Evolutionary conservation across 139 green algal species (phyloP).

Genomic region (Auxenochlorella pyrenoidosa): DNA sequence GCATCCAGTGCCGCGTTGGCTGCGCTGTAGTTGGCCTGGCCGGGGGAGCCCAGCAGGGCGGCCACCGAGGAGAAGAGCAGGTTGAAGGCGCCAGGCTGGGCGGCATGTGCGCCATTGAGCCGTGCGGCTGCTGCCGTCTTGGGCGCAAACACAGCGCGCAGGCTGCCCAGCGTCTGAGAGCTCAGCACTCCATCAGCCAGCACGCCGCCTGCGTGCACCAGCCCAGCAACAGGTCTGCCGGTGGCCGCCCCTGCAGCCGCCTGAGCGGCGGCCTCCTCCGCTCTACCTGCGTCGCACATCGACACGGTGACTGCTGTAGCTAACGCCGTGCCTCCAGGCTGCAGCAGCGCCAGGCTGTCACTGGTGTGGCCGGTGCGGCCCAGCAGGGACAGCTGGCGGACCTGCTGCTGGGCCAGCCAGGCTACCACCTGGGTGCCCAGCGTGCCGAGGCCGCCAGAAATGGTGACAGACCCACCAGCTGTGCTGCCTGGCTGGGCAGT

Average conservation of each 20-base stretch:
- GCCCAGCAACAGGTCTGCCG: not conserved
- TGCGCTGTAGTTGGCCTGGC: conserved; percentile 83
- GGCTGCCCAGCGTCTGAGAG: conserved; percentile 54
- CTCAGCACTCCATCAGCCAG: conserved; percentile 76
- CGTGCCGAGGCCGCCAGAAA: conserved; percentile 58
- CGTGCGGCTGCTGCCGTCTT: conserved; percentile 49
- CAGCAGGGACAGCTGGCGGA: conserved; percentile 42
- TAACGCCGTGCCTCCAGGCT: conserved; percentile 15
- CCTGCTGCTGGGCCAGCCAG: conserved; percentile 66
- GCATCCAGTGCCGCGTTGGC: conserved; percentile 81
- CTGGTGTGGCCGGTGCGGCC: conserved; percentile 45
- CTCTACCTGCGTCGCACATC: conserved; percentile 37
- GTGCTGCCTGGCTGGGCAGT: not conserved
- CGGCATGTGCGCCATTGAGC: not conserved
- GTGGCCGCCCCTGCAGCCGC: not conserved
- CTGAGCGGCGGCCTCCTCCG: conserved; percentile 15
- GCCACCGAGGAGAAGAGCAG: conserved; percentile 88
- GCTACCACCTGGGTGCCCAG: conserved; percentile 64
- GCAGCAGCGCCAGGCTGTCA: not conserved
- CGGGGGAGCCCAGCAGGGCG: conserved; percentile 79
- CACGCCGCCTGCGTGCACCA: conserved; percentile 81
- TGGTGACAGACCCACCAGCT: conserved; percentile 6
- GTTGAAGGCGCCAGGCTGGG: conserved; percentile 41
- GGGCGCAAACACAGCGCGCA: conserved; percentile 61
- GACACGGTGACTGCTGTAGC: conserved; percentile 31